phyloP scores from a whole-genome alignment of 371 early-diverging fungal genomes.

The Nematocida minor region DNA sequence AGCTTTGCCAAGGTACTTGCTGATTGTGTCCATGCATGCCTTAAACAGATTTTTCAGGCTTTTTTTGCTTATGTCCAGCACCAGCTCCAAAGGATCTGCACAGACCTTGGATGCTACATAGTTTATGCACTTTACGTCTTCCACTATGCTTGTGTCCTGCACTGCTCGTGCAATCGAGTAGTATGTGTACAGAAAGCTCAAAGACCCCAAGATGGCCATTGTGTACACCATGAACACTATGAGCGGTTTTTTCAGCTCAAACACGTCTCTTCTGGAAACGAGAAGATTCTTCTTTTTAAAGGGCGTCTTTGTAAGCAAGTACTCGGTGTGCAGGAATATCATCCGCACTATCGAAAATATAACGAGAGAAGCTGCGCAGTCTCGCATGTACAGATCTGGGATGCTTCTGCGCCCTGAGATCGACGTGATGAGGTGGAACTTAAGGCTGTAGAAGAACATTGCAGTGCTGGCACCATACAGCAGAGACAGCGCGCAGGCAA shows the following conservation, averaged over 20 bases:
- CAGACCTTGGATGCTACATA: not conserved
- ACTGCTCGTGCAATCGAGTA: not conserved
- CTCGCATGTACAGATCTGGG: not conserved
- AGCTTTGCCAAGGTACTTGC: no score
- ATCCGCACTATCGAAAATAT: not conserved
- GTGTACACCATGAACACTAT: not conserved
- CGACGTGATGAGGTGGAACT: not conserved
- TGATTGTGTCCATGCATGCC: no score
- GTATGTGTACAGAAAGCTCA: slow-evolving; percentile 7
- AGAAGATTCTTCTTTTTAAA: not conserved
- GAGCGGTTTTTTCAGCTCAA: not conserved
- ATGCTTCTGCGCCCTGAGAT: no score
- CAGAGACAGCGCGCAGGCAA: not conserved
- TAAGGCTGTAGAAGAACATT: not conserved
- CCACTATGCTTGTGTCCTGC: not conserved
- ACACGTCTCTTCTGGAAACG: not conserved
- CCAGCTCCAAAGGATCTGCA: not conserved
- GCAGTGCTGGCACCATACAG: not conserved
- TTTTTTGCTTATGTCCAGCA: not conserved
- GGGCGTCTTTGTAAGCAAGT: not conserved
- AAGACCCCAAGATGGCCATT: not conserved
- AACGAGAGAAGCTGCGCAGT: not conserved
- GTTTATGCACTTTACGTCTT: not conserved
- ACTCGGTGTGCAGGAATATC: slow-evolving; percentile 4
- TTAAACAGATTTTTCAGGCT: no score